Percentiles rank a stretch among this genome's conserved stretches.
Evolutionary conservation across 2,329 filamentous ascomycete species (phyloP).

Genomic region (Helicocarpus griseus): DNA sequence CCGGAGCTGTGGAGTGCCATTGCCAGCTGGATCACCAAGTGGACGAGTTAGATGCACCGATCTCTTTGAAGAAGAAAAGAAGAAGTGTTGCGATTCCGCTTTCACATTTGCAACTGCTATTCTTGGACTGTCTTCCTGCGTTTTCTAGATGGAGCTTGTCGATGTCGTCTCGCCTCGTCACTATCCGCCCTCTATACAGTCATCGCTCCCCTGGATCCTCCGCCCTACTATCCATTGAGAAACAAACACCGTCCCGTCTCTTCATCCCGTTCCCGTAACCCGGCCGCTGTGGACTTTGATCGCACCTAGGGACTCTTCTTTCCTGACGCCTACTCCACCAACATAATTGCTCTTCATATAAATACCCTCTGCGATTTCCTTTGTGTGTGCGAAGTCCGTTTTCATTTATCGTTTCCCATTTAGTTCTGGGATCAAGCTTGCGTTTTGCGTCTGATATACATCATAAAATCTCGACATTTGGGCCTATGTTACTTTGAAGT

Average conservation of each 20-base stretch:
- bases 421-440: neutral
- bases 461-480: neutral
- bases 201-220: too few relatives aligned
- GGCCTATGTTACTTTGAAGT: neutral
- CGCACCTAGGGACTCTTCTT: neutral
- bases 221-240: too few relatives aligned
- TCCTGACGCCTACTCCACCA: neutral
- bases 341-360: too few relatives aligned
- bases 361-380: neutral
- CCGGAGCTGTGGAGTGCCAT: slow-evolving; percentile 28
- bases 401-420: neutral
- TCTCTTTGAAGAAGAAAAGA: neutral
- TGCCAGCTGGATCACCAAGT: slow-evolving; percentile 10
- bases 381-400: neutral
- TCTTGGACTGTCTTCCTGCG: too few relatives aligned
- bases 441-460: neutral
- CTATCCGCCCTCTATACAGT: too few relatives aligned
- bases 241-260: neutral
- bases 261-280: neutral
- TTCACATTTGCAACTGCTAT: too few relatives aligned
- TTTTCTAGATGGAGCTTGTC: too few relatives aligned
- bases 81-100: too few relatives aligned
- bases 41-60: slow-evolving; percentile 9
- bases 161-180: too few relatives aligned
- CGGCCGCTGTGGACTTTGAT: neutral